Evolutionary conservation across 2,329 filamentous ascomycete genomes (phyloP).

Genomic region (Pseudogymnoascus sp.): DNA sequence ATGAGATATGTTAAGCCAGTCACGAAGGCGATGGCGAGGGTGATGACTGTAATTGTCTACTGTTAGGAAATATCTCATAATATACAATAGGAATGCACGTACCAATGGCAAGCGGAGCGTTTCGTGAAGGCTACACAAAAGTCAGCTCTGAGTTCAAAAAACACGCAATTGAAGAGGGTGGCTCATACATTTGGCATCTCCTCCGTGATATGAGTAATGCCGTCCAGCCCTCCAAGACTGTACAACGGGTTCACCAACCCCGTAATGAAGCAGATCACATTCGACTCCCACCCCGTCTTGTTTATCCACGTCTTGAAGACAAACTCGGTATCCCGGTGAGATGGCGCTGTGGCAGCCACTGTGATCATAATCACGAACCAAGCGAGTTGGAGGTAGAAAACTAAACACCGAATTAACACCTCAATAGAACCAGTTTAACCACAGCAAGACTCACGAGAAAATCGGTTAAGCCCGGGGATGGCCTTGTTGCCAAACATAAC

Average conservation of each 20-base stretch:
- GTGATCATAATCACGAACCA: conserved; percentile 42
- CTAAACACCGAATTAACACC: conserved; percentile 15
- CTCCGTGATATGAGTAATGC: conserved; percentile 43
- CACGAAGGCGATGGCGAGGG: conserved; percentile 42
- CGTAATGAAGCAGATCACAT: conserved; percentile 43
- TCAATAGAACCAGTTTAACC: neutral
- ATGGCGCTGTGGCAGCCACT: conserved; percentile 39
- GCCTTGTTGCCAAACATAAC: conserved; percentile 42
- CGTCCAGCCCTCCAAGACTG: conserved; percentile 41
- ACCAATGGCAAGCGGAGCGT: conserved; percentile 31
- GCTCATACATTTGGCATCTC: conserved; percentile 41
- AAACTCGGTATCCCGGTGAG: conserved; percentile 39
- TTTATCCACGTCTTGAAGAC: conserved; percentile 47
- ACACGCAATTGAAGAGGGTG: neutral
- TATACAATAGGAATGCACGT: neutral
- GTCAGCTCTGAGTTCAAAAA: neutral
- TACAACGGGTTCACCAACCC: conserved; percentile 43
- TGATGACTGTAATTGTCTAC: conserved; percentile 30
- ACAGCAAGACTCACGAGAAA: conserved; percentile 29
- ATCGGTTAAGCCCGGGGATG: conserved; percentile 38
- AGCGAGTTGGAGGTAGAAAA: conserved; percentile 40
- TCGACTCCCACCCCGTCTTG: conserved; percentile 42
- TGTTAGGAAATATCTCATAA: neutral
- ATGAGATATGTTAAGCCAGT: conserved; percentile 44
- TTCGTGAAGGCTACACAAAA: conserved; percentile 27